A percentile compares a stretch with the other conserved stretches of the same genome.
Evolutionary conservation across 2,329 filamentous ascomycete species (phyloP).

Genomic region (Aspergillus tanneri): DNA sequence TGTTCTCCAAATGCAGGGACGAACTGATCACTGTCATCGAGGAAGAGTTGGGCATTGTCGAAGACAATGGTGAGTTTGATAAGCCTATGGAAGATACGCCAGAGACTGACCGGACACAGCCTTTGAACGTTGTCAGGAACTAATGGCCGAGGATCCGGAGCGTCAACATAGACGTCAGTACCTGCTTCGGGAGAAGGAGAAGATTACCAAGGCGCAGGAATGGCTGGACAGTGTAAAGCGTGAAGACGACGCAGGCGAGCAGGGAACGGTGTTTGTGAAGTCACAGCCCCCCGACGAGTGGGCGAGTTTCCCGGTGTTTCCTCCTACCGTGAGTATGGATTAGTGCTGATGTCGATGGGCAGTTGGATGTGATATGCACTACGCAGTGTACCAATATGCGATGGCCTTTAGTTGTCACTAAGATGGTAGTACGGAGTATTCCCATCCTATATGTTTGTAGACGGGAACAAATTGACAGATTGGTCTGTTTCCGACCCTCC

Average conservation of each 20-base stretch:
- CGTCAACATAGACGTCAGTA: constrained; percentile 32
- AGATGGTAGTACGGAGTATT: too few species aligned
- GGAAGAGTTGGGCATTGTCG: constrained; percentile 28
- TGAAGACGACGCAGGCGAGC: constrained; percentile 9
- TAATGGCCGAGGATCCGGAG: constrained; percentile 41
- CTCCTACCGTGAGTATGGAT: too few species aligned
- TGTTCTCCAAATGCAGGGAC: constrained; percentile 37
- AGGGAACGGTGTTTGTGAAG: constrained; percentile 5
- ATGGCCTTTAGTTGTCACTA: too few species aligned
- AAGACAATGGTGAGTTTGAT: constrained; percentile 30
- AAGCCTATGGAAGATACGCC: too few species aligned
- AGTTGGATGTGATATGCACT: too few species aligned
- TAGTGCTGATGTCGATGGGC: too few species aligned
- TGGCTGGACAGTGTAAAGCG: constrained; percentile 27
- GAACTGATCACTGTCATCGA: constrained; percentile 34
- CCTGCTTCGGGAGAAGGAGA: constrained; percentile 34
- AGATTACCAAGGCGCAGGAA: constrained; percentile 35
- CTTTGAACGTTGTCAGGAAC: constrained; percentile 32
- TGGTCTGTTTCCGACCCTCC: too few species aligned
- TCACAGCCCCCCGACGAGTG: constrained; percentile 11
- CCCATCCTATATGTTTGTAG: too few species aligned
- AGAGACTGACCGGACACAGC: constrained; percentile 21
- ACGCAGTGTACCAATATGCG: too few species aligned
- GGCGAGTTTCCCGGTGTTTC: too few species aligned
- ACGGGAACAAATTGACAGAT: too few species aligned